phyloP scores from a whole-genome alignment of 257 asterid species.

The Solanum etuberosum region DNA sequence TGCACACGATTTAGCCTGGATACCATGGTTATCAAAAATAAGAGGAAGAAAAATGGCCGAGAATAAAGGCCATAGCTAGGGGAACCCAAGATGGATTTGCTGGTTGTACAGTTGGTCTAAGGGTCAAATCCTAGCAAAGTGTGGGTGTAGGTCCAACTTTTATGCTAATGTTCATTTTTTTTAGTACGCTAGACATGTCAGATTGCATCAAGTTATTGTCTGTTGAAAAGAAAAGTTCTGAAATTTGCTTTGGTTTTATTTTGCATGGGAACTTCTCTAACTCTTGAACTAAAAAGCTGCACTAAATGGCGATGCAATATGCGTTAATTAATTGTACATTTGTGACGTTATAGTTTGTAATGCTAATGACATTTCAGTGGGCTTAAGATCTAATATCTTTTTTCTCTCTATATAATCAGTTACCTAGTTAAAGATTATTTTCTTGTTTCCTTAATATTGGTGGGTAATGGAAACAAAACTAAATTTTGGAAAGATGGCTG shows the following conservation, averaged over 20 bases:
- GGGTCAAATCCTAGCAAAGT: background rate
- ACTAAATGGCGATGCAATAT: background rate
- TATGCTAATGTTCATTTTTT: background rate
- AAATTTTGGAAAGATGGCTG: background rate
- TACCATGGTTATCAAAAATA: background rate
- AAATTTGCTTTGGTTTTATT: background rate
- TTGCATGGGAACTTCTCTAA: background rate
- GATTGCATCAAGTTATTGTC: background rate
- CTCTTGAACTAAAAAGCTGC: background rate
- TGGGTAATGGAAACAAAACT: background rate
- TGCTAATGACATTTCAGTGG: background rate
- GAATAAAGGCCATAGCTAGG: background rate
- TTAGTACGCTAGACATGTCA: background rate
- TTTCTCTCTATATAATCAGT: background rate
- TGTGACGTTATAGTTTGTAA: background rate
- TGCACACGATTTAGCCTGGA: background rate
- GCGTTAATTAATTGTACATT: background rate
- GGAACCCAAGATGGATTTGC: background rate
- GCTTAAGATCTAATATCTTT: background rate
- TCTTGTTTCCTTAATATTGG: background rate
- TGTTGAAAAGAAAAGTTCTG: background rate
- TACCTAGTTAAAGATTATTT: background rate
- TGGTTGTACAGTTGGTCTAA: background rate
- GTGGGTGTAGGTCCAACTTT: background rate
- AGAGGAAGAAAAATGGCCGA: background rate